These are phyloP conservation scores for Venturia oleaginea DNA, from an alignment of 2,329 filamentous ascomycete genomes.

Conservation along the genomic window DNA sequence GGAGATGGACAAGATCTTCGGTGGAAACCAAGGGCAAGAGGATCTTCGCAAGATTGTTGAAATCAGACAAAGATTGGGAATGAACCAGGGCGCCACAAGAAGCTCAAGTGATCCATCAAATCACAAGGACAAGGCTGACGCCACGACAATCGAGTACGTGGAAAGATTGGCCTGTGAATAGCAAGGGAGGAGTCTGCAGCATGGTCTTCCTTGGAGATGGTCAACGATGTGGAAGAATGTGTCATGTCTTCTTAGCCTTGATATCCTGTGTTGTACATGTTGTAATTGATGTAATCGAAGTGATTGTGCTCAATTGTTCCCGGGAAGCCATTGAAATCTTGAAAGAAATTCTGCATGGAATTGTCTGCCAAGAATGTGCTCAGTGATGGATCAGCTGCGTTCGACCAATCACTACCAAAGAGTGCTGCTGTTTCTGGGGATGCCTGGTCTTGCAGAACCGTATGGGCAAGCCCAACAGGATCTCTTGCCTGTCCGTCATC, in stretches of 20 bases:
- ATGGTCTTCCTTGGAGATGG: background rate
- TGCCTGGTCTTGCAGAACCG: background rate
- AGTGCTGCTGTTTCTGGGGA: background rate
- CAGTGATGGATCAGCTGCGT: background rate
- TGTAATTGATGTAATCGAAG: constrained; percentile 11
- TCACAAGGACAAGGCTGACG: background rate
- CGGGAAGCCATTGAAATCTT: constrained; percentile 6
- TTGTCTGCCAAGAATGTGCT: constrained; percentile 5
- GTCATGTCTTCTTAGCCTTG: background rate
- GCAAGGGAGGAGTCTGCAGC: background rate
- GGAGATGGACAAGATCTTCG: constrained; percentile 25
- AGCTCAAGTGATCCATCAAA: background rate
- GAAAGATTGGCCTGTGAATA: background rate
- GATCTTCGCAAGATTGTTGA: constrained; percentile 15
- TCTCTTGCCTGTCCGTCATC: background rate
- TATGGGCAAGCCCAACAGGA: background rate
- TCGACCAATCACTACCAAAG: constrained; percentile 1
- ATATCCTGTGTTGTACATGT: constrained; percentile 1
- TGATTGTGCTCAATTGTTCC: background rate
- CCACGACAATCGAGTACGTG: background rate
- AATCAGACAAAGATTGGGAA: background rate
- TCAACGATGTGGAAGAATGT: background rate
- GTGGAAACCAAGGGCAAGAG: constrained; percentile 21
- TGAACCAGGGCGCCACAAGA: background rate
- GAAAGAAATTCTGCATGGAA: constrained; percentile 4